Percentiles rank a stretch among this genome's conserved stretches.
These are phyloP conservation scores for Suhomyces bribrorum DNA, from an alignment of 1,139 yeast species.

Conservation along the genomic window DNA sequence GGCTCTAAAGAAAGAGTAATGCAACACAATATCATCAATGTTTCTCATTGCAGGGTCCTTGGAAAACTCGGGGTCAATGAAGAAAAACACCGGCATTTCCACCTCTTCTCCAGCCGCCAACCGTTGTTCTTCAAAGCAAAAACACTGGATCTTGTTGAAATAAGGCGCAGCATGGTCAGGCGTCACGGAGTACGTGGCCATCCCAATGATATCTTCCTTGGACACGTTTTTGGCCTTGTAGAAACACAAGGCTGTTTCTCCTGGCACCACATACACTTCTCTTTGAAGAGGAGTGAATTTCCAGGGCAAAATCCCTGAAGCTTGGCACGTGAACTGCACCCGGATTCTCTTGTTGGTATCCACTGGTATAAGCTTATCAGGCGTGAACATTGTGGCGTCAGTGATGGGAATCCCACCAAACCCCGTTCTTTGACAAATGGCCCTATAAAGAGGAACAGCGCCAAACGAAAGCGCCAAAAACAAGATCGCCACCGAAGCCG, in stretches of 20 bases:
- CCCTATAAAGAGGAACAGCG: slow-evolving; percentile 90
- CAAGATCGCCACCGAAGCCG: slow-evolving; percentile 67
- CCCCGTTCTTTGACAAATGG: slow-evolving; percentile 92
- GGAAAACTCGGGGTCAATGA: slow-evolving; percentile 96
- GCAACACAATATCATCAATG: slow-evolving; percentile 85
- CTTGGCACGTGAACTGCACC: slow-evolving; percentile 87
- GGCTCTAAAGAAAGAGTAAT: slow-evolving; percentile 89
- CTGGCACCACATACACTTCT: slow-evolving; percentile 92
- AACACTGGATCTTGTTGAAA: slow-evolving; percentile 95
- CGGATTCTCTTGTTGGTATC: slow-evolving; percentile 81
- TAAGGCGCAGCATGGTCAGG: slow-evolving; percentile 97
- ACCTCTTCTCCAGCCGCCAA: slow-evolving; percentile 95
- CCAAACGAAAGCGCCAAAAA: slow-evolving; percentile 84
- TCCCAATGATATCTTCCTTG: slow-evolving; percentile 89
- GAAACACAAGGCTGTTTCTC: slow-evolving; percentile 96
- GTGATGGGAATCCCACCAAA: slow-evolving; percentile 96
- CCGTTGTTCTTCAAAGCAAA: slow-evolving; percentile 96
- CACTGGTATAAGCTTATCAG: slow-evolving; percentile 86
- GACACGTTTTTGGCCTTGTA: slow-evolving; percentile 88
- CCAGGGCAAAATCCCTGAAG: slow-evolving; percentile 93
- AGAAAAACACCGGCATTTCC: slow-evolving; percentile 98
- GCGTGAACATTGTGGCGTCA: slow-evolving; percentile 74
- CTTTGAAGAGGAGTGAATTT: slow-evolving; percentile 91
- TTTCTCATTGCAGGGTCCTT: slow-evolving; percentile 92
- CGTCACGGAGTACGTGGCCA: slow-evolving; percentile 96